A percentile compares a stretch with the other conserved stretches of the same genome.
These are phyloP conservation scores for Chaetomiaceae sp. DNA, from an alignment of 2,329 filamentous ascomycete genomes.

Conservation along the genomic window DNA sequence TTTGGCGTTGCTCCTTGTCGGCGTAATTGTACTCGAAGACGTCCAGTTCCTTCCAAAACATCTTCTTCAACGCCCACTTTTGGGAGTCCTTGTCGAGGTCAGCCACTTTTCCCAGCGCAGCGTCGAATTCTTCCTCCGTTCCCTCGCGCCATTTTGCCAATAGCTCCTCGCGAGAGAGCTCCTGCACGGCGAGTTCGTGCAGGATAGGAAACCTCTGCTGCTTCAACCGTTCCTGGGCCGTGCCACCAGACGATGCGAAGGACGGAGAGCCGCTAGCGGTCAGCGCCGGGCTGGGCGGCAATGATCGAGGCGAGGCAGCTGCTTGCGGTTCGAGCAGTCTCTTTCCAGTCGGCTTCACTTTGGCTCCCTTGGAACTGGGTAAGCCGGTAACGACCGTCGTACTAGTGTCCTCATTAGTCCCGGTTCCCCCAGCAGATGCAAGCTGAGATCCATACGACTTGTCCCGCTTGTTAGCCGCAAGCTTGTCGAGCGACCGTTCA, in stretches of 20 bases:
- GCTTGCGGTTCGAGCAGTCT: slow-evolving; percentile 38
- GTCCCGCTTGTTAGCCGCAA: slow-evolving; percentile 39
- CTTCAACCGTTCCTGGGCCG: slow-evolving; percentile 45
- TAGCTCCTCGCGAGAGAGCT: slow-evolving; percentile 45
- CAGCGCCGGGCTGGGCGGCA: slow-evolving; percentile 51
- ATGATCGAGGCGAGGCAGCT: slow-evolving; percentile 36
- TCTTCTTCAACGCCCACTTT: slow-evolving; percentile 51
- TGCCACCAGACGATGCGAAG: slow-evolving; percentile 42
- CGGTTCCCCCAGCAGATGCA: slow-evolving; percentile 10
- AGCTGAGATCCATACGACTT: slow-evolving; percentile 36
- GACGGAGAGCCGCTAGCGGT: slow-evolving; percentile 50
- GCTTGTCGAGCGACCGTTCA: slow-evolving; percentile 39
- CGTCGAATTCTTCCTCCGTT: slow-evolving; percentile 45
- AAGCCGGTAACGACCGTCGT: slow-evolving; percentile 32
- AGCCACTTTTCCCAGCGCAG: slow-evolving; percentile 53
- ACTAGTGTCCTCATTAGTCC: slow-evolving; percentile 32
- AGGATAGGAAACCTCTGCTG: slow-evolving; percentile 44
- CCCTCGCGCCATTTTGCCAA: slow-evolving; percentile 43
- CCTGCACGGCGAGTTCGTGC: slow-evolving; percentile 53
- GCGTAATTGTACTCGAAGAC: slow-evolving; percentile 57
- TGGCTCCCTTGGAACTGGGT: slow-evolving; percentile 21
- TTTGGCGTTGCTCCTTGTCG: slow-evolving; percentile 48
- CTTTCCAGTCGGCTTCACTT: slow-evolving; percentile 33
- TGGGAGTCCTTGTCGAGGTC: slow-evolving; percentile 42
- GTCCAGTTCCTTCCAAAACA: slow-evolving; percentile 58